phyloP scores from a whole-genome alignment of 345 rosid genomes.

The Mangifera indica region DNA sequence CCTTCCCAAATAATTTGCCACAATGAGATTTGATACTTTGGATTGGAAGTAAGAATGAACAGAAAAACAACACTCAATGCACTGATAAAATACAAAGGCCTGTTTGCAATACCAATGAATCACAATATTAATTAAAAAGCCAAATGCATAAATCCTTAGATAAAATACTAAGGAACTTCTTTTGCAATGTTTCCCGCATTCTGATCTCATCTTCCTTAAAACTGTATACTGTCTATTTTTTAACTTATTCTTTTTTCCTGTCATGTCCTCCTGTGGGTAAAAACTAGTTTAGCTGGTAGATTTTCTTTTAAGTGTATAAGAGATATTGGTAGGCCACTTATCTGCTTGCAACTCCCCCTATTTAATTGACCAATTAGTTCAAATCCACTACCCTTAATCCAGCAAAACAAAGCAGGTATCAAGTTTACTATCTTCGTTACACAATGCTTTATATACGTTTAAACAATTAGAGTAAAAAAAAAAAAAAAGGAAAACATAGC shows the following conservation, averaged over 20 bases:
- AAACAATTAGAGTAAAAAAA: not conserved
- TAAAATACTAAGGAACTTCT: not conserved
- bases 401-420: not conserved
- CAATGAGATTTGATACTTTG: too few species aligned
- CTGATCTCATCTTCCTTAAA: not conserved
- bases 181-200: not conserved
- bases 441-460: slow-evolving; percentile 1
- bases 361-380: not conserved
- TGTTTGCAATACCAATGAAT: not conserved
- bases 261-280: not conserved
- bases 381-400: not conserved
- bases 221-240: slow-evolving; percentile 6
- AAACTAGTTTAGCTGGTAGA: too few species aligned
- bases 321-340: not conserved
- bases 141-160: not conserved
- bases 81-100: not conserved
- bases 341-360: not conserved
- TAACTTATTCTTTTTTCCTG: not conserved
- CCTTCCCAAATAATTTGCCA: too few species aligned
- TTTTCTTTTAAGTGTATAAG: too few species aligned
- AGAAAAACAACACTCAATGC: not conserved
- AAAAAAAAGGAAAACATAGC: slow-evolving; percentile 14
- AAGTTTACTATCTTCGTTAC: not conserved
- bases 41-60: too few species aligned
- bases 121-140: not conserved